Evolutionary conservation across 2,329 filamentous ascomycete species (phyloP).

Genomic region (Fulvia fulva): DNA sequence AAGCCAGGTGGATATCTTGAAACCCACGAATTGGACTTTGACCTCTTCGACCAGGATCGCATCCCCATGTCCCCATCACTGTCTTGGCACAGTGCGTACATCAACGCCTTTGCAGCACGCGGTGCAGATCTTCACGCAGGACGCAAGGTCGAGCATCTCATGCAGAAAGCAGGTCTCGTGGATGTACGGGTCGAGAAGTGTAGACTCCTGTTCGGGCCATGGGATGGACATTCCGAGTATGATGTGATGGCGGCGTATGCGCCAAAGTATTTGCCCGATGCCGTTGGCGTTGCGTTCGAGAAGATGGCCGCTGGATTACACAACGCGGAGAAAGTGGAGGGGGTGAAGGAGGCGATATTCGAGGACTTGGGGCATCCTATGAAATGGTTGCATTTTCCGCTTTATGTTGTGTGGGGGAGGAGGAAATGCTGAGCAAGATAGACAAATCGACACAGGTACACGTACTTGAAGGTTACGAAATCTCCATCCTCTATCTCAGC

Average conservation of each 20-base stretch:
- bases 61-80: not conserved
- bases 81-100: not conserved
- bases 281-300: not conserved
- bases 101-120: not conserved
- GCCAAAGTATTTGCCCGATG: not conserved
- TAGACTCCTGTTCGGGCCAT: not conserved
- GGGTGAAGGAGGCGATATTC: not conserved
- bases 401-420: not conserved
- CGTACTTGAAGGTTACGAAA: too few species aligned
- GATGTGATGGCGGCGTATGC: not conserved
- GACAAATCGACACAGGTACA: too few species aligned
- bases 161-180: not conserved
- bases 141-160: not conserved
- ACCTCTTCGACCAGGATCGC: not conserved
- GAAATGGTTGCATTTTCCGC: not conserved
- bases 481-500: not conserved
- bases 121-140: slow-evolving; percentile 3
- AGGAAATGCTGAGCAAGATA: too few species aligned
- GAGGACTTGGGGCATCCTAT: not conserved
- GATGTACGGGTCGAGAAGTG: not conserved
- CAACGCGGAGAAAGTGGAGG: not conserved
- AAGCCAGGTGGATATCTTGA: slow-evolving; percentile 16
- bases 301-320: not conserved
- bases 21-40: slow-evolving; percentile 8
- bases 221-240: not conserved